A percentile compares a stretch with the other conserved stretches of the same genome.
phyloP scores from a whole-genome alignment of 495 filamentous ascomycete genomes.

The Penicilliopsis zonata region DNA sequence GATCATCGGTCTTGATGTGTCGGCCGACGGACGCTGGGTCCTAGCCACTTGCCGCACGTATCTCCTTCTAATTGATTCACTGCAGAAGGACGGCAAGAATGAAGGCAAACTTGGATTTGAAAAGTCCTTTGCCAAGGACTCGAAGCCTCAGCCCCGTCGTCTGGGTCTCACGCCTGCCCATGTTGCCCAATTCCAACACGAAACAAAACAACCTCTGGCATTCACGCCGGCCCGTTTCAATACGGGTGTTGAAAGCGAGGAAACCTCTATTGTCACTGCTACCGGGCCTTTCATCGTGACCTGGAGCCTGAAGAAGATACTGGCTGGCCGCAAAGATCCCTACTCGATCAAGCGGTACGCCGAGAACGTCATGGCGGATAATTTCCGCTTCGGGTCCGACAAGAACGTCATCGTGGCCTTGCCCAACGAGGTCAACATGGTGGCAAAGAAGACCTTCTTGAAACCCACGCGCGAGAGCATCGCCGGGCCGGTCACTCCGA shows the following conservation, averaged over 20 bases:
- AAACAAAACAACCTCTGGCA: constrained; percentile 71
- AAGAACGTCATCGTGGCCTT: constrained; percentile 96
- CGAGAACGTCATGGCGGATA: constrained; percentile 95
- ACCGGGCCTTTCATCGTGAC: constrained; percentile 96
- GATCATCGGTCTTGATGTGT: constrained; percentile 90
- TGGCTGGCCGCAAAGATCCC: constrained; percentile 66
- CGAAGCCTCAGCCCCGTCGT: constrained; percentile 86
- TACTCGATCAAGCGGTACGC: constrained; percentile 94
- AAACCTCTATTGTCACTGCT: constrained; percentile 92
- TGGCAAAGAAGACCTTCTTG: constrained; percentile 71
- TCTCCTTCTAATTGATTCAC: constrained; percentile 78
- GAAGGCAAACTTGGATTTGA: constrained; percentile 97
- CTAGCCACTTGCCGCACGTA: constrained; percentile 93
- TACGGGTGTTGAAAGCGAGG: constrained; percentile 63
- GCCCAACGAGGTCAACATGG: constrained; percentile 97
- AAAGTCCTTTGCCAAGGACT: constrained; percentile 80
- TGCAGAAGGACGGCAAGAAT: constrained; percentile 90
- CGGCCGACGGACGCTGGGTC: constrained; percentile 89
- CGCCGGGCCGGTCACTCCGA: constrained; percentile 47
- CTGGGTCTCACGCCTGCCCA: constrained; percentile 78
- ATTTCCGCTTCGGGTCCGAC: constrained; percentile 93
- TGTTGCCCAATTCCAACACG: constrained; percentile 92
- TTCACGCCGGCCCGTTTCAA: constrained; percentile 95
- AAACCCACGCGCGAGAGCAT: constrained; percentile 91
- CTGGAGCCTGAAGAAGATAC: constrained; percentile 85